Percentiles rank a stretch among this genome's conserved stretches.
Conservation (phyloP, 2,329 filamentous ascomycete species). For the Verticillium nonalfalfae region DNA sequence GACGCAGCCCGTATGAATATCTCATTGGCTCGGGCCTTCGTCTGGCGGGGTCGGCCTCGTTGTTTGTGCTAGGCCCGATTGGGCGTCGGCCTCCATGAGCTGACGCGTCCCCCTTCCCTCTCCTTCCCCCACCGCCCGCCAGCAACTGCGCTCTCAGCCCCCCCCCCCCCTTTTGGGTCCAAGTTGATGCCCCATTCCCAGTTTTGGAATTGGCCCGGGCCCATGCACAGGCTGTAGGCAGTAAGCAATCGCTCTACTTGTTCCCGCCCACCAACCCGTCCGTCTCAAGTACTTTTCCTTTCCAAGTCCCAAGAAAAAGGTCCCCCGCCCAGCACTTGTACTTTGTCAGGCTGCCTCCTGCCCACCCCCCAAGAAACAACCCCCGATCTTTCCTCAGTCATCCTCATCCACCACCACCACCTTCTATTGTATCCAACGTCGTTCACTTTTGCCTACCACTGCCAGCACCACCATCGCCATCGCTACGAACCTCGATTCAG, state of each 20-base stretch:
- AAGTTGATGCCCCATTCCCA: not conserved
- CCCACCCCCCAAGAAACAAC: not conserved
- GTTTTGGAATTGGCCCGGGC: slow-evolving; percentile 1
- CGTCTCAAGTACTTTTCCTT: not conserved
- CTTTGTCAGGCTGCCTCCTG: not conserved
- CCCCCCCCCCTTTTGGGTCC: not conserved
- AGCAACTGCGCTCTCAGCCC: slow-evolving; percentile 31
- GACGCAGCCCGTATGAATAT: too few species aligned
- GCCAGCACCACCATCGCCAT: not conserved
- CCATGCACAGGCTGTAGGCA: not conserved
- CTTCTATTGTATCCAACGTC: not conserved
- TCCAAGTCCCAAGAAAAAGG: not conserved
- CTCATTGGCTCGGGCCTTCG: not conserved
- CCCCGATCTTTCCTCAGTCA: slow-evolving; percentile 1
- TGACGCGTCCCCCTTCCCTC: slow-evolving; percentile 1
- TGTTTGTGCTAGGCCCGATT: slow-evolving; percentile 1
- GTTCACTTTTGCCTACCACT: not conserved
- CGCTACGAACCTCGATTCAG: not conserved
- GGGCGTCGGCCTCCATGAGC: not conserved
- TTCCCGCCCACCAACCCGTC: not conserved
- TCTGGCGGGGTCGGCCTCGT: not conserved
- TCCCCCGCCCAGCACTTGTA: not conserved
- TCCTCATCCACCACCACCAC: not conserved
- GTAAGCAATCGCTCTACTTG: not conserved
- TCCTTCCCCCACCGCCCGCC: slow-evolving; percentile 4